These are phyloP conservation scores for Metarhizium guizhouense DNA, from an alignment of 2,329 filamentous ascomycete genomes.

Conservation along the genomic window DNA sequence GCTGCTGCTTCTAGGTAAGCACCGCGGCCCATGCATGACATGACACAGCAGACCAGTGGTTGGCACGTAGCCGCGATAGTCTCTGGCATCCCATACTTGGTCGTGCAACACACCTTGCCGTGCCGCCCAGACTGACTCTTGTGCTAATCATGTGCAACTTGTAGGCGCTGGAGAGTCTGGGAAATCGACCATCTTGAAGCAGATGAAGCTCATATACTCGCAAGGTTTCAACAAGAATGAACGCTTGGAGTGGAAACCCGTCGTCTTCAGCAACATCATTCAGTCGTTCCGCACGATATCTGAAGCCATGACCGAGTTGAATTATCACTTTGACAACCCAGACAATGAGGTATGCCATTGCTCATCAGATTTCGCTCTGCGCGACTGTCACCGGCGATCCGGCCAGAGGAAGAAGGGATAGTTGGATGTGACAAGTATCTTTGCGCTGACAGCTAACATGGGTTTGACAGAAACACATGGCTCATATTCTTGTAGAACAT, in stretches of 20 bases:
- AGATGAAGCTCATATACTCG: conserved; percentile 97
- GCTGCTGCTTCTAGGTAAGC: conserved; percentile 75
- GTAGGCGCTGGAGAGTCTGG: conserved; percentile 81
- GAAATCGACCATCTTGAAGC: conserved; percentile 95
- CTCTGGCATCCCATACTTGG: neutral
- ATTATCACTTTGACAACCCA: conserved; percentile 67
- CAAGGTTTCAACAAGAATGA: conserved; percentile 85
- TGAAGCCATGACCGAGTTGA: conserved; percentile 82
- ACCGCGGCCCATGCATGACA: neutral
- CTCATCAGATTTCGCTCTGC: neutral
- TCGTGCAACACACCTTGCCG: neutral
- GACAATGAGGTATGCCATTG: conserved; percentile 65
- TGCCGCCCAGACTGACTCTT: neutral
- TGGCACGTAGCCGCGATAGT: neutral
- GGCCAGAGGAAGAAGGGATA: no score
- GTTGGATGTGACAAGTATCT: neutral
- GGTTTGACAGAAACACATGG: conserved; percentile 59
- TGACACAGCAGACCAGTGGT: no score
- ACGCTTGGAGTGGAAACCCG: conserved; percentile 86
- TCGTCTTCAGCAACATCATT: conserved; percentile 91
- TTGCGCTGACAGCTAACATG: neutral
- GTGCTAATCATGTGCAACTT: conserved; percentile 10
- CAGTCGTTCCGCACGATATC: conserved; percentile 86
- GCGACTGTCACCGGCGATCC: no score
- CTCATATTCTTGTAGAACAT: conserved; percentile 66